Conservation (phyloP, 1,284 basidiomycete genomes). For the Cryptococcus sp. region DNA sequence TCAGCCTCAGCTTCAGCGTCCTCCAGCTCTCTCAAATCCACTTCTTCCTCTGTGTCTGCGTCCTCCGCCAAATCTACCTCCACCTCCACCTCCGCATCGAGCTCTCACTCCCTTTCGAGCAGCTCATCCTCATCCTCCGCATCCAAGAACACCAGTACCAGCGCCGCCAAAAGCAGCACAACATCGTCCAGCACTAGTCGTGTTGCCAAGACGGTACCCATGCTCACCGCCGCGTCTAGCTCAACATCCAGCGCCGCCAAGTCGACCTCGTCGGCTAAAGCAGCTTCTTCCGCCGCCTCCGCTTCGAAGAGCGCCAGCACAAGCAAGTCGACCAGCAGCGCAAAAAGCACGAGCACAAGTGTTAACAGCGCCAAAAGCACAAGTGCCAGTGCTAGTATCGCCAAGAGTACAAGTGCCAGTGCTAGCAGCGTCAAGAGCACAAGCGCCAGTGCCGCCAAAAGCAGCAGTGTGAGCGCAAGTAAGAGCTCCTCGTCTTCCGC, state of each 20-base stretch:
- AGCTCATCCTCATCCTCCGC: neutral
- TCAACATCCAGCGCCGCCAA: neutral
- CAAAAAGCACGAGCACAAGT: neutral
- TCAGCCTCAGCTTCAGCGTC: constrained; percentile 9
- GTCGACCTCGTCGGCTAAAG: neutral
- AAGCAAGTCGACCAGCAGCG: neutral
- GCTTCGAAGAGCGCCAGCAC: too few species aligned
- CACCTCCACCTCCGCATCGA: constrained; percentile 6
- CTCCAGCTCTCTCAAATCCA: neutral
- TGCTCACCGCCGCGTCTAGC: too few species aligned
- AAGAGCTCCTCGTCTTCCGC: too few species aligned
- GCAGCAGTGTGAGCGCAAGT: too few species aligned
- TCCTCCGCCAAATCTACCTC: constrained; percentile 4
- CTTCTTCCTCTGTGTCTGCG: neutral
- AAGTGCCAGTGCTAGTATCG: too few species aligned
- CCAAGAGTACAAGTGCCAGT: too few species aligned
- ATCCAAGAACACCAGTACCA: neutral
- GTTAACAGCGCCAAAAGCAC: neutral
- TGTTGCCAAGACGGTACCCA: too few species aligned
- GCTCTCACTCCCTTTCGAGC: constrained; percentile 6
- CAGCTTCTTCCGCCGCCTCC: neutral
- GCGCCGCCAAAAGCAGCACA: too few species aligned
- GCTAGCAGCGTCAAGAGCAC: too few species aligned
- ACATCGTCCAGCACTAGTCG: too few species aligned
- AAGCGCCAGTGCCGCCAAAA: too few species aligned